Evolutionary conservation across 441 rosid genomes (phyloP).

Genomic region (Populus hybrid): DNA sequence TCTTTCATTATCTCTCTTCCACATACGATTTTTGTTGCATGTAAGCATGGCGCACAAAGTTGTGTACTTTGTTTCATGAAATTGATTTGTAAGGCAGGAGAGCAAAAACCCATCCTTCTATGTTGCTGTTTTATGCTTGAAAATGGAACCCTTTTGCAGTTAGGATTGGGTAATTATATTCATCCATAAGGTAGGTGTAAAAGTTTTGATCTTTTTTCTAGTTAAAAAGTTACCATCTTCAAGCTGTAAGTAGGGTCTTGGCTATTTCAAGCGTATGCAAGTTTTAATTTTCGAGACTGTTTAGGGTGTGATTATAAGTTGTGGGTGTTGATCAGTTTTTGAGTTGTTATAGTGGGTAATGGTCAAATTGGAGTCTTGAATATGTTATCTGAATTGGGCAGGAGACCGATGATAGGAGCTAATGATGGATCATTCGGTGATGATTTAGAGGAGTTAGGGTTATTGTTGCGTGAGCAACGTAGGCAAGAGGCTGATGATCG

Average conservation of each 20-base stretch:
- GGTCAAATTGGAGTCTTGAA: constrained; percentile 39
- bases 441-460: constrained; percentile 71
- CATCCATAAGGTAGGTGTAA: background rate
- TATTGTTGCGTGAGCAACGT: constrained; percentile 65
- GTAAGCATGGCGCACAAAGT: constrained; percentile 22
- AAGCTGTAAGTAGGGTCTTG: constrained; percentile 32
- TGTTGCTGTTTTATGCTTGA: constrained; percentile 12
- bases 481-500: constrained; percentile 66
- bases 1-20: background rate
- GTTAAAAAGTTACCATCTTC: constrained; percentile 25
- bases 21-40: constrained; percentile 8
- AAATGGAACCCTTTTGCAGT: constrained; percentile 11
- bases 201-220: constrained; percentile 28
- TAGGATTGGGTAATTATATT: constrained; percentile 10
- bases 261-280: constrained; percentile 17
- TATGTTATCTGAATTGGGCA: constrained; percentile 65
- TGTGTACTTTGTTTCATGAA: constrained; percentile 14
- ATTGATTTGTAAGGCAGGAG: constrained; percentile 1
- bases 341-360: constrained; percentile 18
- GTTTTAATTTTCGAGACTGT: constrained; percentile 24
- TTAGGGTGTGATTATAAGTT: constrained; percentile 23
- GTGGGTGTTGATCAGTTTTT: constrained; percentile 28
- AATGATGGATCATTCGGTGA: constrained; percentile 73
- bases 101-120: background rate
- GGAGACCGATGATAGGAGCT: constrained; percentile 68